Evolutionary conservation across 768 basidiomycete genomes (phyloP), one percentile per base, ranked within the genome.

Genomic region (Gyrodon lividus): DNA sequence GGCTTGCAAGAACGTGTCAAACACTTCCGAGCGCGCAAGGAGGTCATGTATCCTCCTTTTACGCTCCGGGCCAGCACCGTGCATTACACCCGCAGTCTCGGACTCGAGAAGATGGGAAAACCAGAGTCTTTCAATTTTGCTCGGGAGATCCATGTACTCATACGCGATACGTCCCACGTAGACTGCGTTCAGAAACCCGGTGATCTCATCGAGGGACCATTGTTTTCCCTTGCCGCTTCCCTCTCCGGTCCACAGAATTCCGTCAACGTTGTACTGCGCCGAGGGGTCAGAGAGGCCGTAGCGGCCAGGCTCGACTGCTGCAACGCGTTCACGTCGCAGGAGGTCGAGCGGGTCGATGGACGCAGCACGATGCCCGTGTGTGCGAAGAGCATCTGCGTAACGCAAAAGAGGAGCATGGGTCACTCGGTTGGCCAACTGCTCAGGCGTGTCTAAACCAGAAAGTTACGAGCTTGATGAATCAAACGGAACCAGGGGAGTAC

Each of bases 111-210:
- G 74, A 60, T 88, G 86, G 1, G 91, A 87, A 71, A 94, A 94
- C 92, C 92, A 96, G 5, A 89, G 75, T 0, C 90, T 79, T 69
- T 93, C 92, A 0, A 84, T 87, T 72, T 91, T 92, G 52, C 81
- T 85, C 0, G 88, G 86, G 12, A 89, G 87, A 67, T 94, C 90
- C 89, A 92, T 91, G 52, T 86, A 93, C 78, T 97, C 94, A 62
- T 94, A 91, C 1, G 89, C 92, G 58, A 97, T 91, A 20, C 82
- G 81, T 2, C 87, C 89, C 24, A 91, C 87, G 63, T 97, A 97
- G 1, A 89, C 78, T 1, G 73, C 69, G 48, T 85, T 80, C 12
- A 97, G 73, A 65, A 89, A 87, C 14, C 74, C 64, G 3, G 77
- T 79, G 52, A 97, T 90, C 39, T 89, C 79, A 28, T 77, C 77